Evolutionary conservation across 345 rosid genomes (phyloP), one percentile per base, ranked within the genome.

Genomic region (Ailanthus altissimus): DNA sequence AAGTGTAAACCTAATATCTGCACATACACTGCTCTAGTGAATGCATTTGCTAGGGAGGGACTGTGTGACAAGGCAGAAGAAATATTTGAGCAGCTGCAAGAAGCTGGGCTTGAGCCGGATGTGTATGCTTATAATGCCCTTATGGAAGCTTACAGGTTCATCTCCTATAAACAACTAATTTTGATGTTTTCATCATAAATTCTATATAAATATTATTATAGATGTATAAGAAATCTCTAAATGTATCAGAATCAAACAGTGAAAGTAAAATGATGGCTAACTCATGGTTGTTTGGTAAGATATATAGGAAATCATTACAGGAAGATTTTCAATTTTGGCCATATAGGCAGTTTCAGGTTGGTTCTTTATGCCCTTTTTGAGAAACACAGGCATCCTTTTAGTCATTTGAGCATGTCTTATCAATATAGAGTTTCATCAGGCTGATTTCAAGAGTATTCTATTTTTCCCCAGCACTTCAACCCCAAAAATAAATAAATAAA

Each of bases 41-140:
- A 93, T 81, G 98, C 97, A 68, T 94, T 93, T 85, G 98, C 98
- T 74, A 89, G 98, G 82, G 97, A 91, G 84, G 98, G 98, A 78
- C 93, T 91, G 4, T 94, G 98, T 64, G 94, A 94, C 81, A 94
- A 91, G 84, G 98, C 98, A 2, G 95, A 94, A 79, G 98, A 94
- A 83, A 86, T 89, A 69, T 94, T 94, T 70, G 98, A 94, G 88
- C 93, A 86, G 91, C 82, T 94, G 81, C 98, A 94, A 75, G 93
- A 89, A 84, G 90, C 89, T 75, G 95, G 97, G 16, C 84, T 62
- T 75, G 98, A 93, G 80, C 98, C 98, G 32, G 98, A 94, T 79
- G 98, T 90, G 12, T 94, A 93, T 80, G 92, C 86, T 72, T 94
- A 94, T 72, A 93, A 93, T 80, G 99, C 99, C 15, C 95, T 94